These are phyloP conservation scores for Zygnema cylindricum DNA, from an alignment of 139 green algal genomes.

Conservation along the genomic window DNA sequence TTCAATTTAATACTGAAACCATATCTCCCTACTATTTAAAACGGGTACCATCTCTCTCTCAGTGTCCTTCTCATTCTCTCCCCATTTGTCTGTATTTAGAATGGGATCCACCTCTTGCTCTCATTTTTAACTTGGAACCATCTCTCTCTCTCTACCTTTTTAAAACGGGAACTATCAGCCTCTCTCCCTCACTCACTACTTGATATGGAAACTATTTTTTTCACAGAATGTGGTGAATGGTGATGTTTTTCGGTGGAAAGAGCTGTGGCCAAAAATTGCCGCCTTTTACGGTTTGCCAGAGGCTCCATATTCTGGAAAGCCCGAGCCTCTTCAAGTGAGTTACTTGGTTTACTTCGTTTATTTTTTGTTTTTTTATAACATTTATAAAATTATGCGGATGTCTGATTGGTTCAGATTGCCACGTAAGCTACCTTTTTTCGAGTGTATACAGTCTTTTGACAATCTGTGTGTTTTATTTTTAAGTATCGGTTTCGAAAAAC, in stretches of 20 bases:
- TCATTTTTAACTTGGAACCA: too few species aligned
- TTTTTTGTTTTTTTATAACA: not conserved
- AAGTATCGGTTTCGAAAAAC: not conserved
- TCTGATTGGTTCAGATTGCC: too few species aligned
- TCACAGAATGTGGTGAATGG: slow-evolving; percentile 43
- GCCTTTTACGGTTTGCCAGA: slow-evolving; percentile 26
- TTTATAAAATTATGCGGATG: too few species aligned
- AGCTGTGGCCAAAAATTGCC: slow-evolving; percentile 29
- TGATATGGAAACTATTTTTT: not conserved
- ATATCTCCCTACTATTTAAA: not conserved
- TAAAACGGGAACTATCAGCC: too few species aligned
- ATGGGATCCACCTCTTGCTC: too few species aligned
- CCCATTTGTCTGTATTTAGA: too few species aligned
- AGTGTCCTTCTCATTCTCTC: not conserved
- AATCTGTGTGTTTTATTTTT: slow-evolving; percentile 23
- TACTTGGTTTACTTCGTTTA: slow-evolving; percentile 13
- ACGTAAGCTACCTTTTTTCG: not conserved
- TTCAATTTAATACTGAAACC: too few species aligned
- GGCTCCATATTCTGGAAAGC: slow-evolving; percentile 11
- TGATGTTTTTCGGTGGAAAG: slow-evolving; percentile 49
- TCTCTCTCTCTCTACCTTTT: too few species aligned
- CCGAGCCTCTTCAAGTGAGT: slow-evolving; percentile 19
- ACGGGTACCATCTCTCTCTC: not conserved
- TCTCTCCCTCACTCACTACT: too few species aligned
- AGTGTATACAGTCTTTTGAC: not conserved